Base-by-base conservation (phyloP, 1,284 basidiomycete species). In the Cystobasidium slooffiae region DNA sequence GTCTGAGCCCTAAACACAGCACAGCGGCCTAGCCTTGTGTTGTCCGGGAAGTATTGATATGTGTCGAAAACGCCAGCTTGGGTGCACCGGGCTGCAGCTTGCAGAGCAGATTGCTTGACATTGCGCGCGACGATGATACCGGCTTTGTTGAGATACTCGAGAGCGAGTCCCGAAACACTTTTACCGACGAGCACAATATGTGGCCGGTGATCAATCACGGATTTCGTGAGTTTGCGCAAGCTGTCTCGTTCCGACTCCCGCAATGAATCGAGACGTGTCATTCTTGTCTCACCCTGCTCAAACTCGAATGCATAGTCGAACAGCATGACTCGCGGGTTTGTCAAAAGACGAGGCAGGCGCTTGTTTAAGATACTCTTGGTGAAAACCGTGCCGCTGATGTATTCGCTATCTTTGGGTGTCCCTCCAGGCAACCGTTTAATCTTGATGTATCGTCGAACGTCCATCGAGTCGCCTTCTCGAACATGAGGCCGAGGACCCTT, bases 371-470 rank as follows among this genome's bases (percentile, higher is more conserved):
- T 91, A 78, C 99, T 97, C 86, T 99, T 98, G 22, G 94, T 96
- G 80, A 98, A 97, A 63, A 99, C 94, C 10, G 92, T 93, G 3
- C 97, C 97, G 77, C 96, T 92, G 64, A 99, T 92, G 80, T 96
- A 99, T 85, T 98, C 95, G 12, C 93, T 97, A 81, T 99, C 94
- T 43, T 86, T 87, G 46, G 95, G 94, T 65, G 87, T 86, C 12
- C 97, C 97, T 14, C 97, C 97, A 0, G 97, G 95, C 20, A 99
- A 91, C 83, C 97, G 96, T 85, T 99, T 99, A 83, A 99, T 95
- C 85, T 99, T 99, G 77, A 99, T 93, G 79, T 97, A 97, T 39
- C 91, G 88, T 61, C 96, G 87, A 22, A 97, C 91, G 82, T 99
- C 96, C 87, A 97, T 95, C 43, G 82, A 83, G 79, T 97, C 94